phyloP scores from a whole-genome alignment of 192 early-diverging fungal species.

The Lunasporangiospora selenospora region DNA sequence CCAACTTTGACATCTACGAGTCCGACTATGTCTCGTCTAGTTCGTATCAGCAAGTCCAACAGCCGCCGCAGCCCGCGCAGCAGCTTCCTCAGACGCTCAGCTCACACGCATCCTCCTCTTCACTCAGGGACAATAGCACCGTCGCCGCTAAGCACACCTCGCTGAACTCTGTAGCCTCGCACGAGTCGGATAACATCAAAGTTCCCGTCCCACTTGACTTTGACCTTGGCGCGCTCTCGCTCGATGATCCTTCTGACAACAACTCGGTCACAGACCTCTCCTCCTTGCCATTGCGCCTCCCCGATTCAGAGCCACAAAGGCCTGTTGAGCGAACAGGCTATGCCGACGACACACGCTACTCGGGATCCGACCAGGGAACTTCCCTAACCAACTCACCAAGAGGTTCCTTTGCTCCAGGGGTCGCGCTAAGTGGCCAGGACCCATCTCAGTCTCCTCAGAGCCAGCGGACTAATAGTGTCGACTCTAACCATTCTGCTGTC shows the following conservation, averaged over 20 bases:
- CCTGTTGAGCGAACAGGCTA: constrained; percentile 34
- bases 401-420: not conserved
- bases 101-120: constrained; percentile 1
- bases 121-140: not conserved
- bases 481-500: constrained; percentile 19
- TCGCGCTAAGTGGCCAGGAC: not conserved
- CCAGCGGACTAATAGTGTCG: constrained; percentile 9
- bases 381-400: too few species aligned
- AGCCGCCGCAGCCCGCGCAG: too few species aligned
- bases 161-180: constrained; percentile 2
- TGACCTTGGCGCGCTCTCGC: constrained; percentile 30
- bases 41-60: too few species aligned
- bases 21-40: constrained; percentile 18
- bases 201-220: constrained; percentile 7
- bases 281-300: constrained; percentile 19
- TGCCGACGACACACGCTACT: constrained; percentile 36
- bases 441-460: not conserved
- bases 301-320: constrained; percentile 17
- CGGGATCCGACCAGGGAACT: constrained; percentile 33
- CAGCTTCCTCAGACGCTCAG: constrained; percentile 21
- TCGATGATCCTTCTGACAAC: constrained; percentile 12
- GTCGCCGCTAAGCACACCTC: not conserved
- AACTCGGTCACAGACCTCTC: not conserved
- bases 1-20: constrained; percentile 30
- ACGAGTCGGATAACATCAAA: not conserved